Base-by-base conservation (phyloP, 2,329 filamentous ascomycete genomes). In the Phyllosticta paracitricarpa region DNA sequence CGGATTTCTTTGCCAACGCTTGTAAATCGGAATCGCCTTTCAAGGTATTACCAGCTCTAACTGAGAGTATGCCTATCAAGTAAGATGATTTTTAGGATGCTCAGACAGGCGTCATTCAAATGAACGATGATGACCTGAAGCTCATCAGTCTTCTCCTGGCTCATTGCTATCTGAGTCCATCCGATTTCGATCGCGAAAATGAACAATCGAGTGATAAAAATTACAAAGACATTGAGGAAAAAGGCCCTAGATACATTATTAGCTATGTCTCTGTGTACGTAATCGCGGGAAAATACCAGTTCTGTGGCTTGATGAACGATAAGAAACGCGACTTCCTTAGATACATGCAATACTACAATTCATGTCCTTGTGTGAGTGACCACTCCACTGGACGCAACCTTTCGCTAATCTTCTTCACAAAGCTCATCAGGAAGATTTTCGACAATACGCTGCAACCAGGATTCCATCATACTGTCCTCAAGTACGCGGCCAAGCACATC, bases 91-190 rank as follows among this genome's bases (percentile, higher is more conserved):
- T n/a, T 4, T n/a, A 56, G 58, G 53, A 61, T 2, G 25, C 57
- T 30, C 25, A 33, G 8, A 51, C 58, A 4, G 26, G 54, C 22
- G 28, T 56, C 58, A 56, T 61, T 8, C 10, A 24, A 2, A 26
- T 55, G 9, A 52, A 56, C 12, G 58, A 59, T 14, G 58, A 54
- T 7, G 58, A 63, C 40, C 58, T 58, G 17, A 24, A 51, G 30
- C 25, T 56, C n/a, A 58, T 63, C 10, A 22, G 55, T n/a, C 54
- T 51, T 5, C 55, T 63, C 40, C 58, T 63, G 12, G 12, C 33
- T 33, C 61, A 24, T 54, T 52, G 57, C 19, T 63, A 63, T 48
- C 58, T 58, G 35, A 5, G 7, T 6, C 6, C 6, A 2, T 6
- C 6, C 28, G 3, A 6, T 8, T 30, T 30, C 28, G 28, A 8